Percentiles rank a stretch among this genome's conserved stretches.
phyloP scores from a whole-genome alignment of 2,329 filamentous ascomycete genomes.

The Aspergillus ustus region DNA sequence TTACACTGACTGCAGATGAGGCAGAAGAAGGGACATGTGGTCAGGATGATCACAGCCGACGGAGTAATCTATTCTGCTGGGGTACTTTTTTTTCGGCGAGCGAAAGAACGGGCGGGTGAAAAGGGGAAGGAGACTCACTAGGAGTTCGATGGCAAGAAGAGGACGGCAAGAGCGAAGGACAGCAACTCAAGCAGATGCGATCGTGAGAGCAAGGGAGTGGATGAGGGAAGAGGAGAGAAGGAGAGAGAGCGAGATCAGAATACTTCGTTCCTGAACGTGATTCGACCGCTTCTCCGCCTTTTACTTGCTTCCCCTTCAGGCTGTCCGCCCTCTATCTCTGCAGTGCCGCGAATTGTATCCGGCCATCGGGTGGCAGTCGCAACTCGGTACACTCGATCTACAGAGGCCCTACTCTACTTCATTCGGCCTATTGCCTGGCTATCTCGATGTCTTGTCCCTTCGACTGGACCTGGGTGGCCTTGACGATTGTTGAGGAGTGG shows the following conservation, averaged over 20 bases:
- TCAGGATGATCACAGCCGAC: slow-evolving; percentile 1
- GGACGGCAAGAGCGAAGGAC: slow-evolving; percentile 15
- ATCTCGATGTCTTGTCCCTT: neutral
- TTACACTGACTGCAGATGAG: neutral
- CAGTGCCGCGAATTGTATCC: slow-evolving; percentile 18
- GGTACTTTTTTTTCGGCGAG: neutral
- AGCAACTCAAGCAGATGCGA: slow-evolving; percentile 10
- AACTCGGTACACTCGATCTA: neutral
- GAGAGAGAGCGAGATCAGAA: slow-evolving; percentile 8
- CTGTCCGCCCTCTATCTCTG: neutral
- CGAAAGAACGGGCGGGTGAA: neutral
- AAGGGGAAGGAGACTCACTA: slow-evolving; percentile 8
- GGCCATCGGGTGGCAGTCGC: slow-evolving; percentile 1
- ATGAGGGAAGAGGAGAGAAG: slow-evolving; percentile 15
- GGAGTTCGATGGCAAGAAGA: slow-evolving; percentile 9
- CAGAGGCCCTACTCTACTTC: neutral
- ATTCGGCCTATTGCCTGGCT: neutral
- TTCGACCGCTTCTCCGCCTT: slow-evolving; percentile 24
- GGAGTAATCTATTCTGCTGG: neutral
- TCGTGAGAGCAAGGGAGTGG: slow-evolving; percentile 16
- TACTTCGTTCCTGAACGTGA: slow-evolving; percentile 17
- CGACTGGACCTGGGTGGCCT: neutral
- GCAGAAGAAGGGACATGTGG: neutral
- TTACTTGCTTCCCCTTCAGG: neutral
- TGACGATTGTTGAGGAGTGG: slow-evolving; percentile 16